Conservation (phyloP, 164 flowering plant genomes). For the Akebia trifoliata region DNA sequence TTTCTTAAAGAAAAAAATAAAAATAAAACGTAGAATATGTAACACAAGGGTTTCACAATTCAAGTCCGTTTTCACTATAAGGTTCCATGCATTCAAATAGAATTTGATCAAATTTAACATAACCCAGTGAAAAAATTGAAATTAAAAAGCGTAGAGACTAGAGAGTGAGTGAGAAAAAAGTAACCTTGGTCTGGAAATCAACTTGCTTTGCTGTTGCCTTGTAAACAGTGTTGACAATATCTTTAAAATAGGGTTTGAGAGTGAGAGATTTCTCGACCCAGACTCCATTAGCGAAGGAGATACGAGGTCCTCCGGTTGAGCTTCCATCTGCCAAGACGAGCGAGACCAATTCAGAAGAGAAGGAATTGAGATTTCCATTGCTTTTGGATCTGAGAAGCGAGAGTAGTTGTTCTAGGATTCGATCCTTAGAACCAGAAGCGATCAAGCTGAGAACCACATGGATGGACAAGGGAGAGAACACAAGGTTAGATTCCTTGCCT, state of each 20-base stretch:
- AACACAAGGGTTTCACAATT: too few relatives aligned
- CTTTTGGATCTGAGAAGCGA: slow-evolving; percentile 46
- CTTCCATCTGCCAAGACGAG: slow-evolving; percentile 50
- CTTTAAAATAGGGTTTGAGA: slow-evolving; percentile 46
- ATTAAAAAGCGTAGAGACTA: too few relatives aligned
- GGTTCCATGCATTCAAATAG: too few relatives aligned
- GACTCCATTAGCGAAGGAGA: slow-evolving; percentile 56
- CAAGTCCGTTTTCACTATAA: too few relatives aligned
- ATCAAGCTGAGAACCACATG: slow-evolving; percentile 51
- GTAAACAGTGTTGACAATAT: slow-evolving; percentile 39
- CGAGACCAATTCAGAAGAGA: slow-evolving; percentile 46
- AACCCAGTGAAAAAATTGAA: too few relatives aligned
- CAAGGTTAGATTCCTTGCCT: slow-evolving; percentile 40
- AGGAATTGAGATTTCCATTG: slow-evolving; percentile 42
- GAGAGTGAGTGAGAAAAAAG: too few relatives aligned
- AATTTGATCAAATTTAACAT: too few relatives aligned
- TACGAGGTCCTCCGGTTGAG: slow-evolving; percentile 49
- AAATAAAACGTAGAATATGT: too few relatives aligned
- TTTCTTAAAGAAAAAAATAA: too few relatives aligned
- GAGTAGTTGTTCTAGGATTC: slow-evolving; percentile 53
- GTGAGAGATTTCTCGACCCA: slow-evolving; percentile 58
- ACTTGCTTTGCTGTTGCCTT: slow-evolving; percentile 44
- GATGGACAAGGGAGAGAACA: slow-evolving; percentile 57
- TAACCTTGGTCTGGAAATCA: slow-evolving; percentile 61
- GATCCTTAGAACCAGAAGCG: slow-evolving; percentile 56